Evolutionary conservation across 495 filamentous ascomycete genomes (phyloP).

Genomic region (Podospora comata): DNA sequence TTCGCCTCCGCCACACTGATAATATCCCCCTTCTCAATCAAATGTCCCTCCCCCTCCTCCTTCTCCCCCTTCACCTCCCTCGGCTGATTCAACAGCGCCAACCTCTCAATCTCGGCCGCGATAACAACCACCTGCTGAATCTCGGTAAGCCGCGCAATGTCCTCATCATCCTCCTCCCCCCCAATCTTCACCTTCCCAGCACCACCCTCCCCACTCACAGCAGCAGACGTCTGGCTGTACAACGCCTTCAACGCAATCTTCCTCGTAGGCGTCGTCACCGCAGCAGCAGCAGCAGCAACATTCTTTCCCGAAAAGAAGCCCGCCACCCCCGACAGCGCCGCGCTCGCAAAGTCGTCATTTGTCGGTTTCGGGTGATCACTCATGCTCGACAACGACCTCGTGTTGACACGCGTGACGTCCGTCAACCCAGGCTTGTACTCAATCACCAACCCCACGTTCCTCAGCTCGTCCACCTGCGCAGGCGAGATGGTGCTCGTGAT

Average conservation of each 20-base stretch:
- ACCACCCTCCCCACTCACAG: constrained; percentile 20
- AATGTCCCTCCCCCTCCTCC: constrained; percentile 33
- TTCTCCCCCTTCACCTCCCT: constrained; percentile 32
- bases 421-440: constrained; percentile 65
- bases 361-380: constrained; percentile 29
- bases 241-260: constrained; percentile 60
- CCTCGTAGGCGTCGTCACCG: constrained; percentile 27
- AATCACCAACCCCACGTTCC: constrained; percentile 80
- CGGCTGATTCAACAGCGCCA: constrained; percentile 39
- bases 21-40: constrained; percentile 70
- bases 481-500: constrained; percentile 80
- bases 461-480: constrained; percentile 66
- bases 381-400: constrained; percentile 68
- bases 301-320: constrained; percentile 29
- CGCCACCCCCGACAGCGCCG: constrained; percentile 26
- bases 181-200: constrained; percentile 31
- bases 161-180: constrained; percentile 28
- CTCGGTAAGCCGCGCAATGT: constrained; percentile 54
- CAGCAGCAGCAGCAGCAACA: neutral
- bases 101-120: constrained; percentile 57
- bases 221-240: constrained; percentile 50
- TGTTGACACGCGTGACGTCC: constrained; percentile 75
- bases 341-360: constrained; percentile 6
- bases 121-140: constrained; percentile 66
- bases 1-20: constrained; percentile 79